These are phyloP conservation scores for Astragalus membranaceus DNA, from an alignment of 306 rosid species.

Conservation along the genomic window DNA sequence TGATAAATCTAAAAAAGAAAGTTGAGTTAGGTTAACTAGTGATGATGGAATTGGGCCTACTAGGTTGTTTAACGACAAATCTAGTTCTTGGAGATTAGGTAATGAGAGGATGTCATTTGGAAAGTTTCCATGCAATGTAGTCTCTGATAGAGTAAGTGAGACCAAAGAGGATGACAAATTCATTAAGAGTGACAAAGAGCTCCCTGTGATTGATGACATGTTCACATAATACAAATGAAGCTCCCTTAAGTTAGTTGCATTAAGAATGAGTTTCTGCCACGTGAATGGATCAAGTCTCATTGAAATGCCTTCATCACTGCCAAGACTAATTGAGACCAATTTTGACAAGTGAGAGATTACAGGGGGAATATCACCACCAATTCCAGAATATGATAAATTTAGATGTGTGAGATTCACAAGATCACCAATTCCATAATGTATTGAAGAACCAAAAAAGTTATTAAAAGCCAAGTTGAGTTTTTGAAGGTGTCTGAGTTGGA, in stretches of 20 bases:
- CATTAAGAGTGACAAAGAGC: not conserved
- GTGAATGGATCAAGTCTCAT: not conserved
- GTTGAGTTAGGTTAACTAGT: not conserved
- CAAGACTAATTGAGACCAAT: too few species aligned
- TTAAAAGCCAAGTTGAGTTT: slow-evolving; percentile 18
- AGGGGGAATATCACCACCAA: too few species aligned
- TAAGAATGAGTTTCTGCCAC: slow-evolving; percentile 16
- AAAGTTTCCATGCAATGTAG: not conserved
- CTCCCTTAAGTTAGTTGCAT: slow-evolving; percentile 7
- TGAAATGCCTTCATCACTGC: too few species aligned
- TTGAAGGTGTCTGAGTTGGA: slow-evolving; percentile 12
- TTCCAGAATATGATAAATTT: too few species aligned
- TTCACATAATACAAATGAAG: not conserved
- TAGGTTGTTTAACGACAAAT: not conserved
- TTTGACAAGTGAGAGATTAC: too few species aligned
- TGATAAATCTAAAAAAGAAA: rapidly evolving
- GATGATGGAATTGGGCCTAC: not conserved
- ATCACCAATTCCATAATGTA: too few species aligned
- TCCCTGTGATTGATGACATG: not conserved
- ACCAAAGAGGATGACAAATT: slow-evolving; percentile 26
- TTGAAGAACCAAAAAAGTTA: not conserved
- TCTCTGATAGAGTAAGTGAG: not conserved
- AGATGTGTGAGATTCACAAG: too few species aligned
- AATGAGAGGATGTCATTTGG: not conserved
- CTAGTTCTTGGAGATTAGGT: not conserved